phyloP scores from a whole-genome alignment of 352 stramenopile species.

The Globisporangium paroecandrum region DNA sequence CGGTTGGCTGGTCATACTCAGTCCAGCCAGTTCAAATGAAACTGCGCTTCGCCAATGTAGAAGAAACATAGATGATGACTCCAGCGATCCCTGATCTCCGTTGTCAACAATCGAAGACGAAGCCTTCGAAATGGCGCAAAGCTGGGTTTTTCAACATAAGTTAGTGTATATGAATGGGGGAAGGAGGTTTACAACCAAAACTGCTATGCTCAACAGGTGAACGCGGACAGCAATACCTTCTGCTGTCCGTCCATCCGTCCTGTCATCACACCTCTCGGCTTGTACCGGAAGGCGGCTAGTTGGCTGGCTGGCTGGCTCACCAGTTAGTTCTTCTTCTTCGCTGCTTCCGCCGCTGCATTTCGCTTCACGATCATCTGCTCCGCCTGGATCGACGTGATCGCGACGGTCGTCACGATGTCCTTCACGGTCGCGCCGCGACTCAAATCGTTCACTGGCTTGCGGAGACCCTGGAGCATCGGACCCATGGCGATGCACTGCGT shows the following conservation, averaged over 20 bases:
- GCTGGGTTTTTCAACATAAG: not conserved
- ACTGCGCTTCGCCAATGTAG: no score
- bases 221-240: no score
- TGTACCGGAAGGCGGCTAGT: no score
- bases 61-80: no score
- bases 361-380: slow-evolving; percentile 52
- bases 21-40: not conserved
- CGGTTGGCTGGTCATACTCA: not conserved
- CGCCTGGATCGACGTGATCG: slow-evolving; percentile 85
- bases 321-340: slow-evolving; percentile 3
- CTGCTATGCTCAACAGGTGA: not conserved
- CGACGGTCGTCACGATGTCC: slow-evolving; percentile 89
- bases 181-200: not conserved
- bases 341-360: slow-evolving; percentile 1
- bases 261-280: no score
- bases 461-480: slow-evolving; percentile 1
- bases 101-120: no score
- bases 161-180: not conserved
- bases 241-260: no score
- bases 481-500: no score
- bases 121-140: no score
- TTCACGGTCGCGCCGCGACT: slow-evolving; percentile 85
- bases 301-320: no score
- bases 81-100: no score
- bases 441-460: slow-evolving; percentile 87